Conservation (phyloP, 129 eudicot species). For the Heracleum sosnowskyi region DNA sequence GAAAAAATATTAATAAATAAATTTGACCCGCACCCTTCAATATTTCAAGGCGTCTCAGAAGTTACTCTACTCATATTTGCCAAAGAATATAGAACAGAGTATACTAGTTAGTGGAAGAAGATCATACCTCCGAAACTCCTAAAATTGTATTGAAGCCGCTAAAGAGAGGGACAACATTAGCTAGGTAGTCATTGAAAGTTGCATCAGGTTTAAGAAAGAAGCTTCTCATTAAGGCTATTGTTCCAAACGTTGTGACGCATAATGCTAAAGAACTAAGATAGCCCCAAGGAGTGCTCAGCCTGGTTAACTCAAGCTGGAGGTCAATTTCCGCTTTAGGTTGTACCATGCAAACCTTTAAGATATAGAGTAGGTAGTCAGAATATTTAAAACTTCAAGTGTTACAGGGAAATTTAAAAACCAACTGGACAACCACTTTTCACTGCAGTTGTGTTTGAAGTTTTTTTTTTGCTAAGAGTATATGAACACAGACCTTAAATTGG, state of each 20-base stretch:
- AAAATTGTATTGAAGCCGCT: constrained; percentile 86
- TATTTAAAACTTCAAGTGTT: neutral
- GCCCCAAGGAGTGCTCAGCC: no score
- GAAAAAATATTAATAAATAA: no score
- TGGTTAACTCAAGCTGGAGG: no score
- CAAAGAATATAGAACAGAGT: neutral
- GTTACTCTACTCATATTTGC: no score
- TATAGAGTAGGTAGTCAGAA: neutral
- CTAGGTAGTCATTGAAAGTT: constrained; percentile 73
- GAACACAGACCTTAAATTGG: neutral
- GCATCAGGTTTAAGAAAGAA: no score
- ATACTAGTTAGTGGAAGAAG: neutral
- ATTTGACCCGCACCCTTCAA: no score
- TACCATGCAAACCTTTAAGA: constrained; percentile 77
- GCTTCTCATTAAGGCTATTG: no score
- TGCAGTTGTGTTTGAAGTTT: neutral
- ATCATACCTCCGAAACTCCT: constrained; percentile 89
- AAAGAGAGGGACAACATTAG: constrained; percentile 78
- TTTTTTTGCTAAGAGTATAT: neutral
- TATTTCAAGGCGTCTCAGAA: no score
- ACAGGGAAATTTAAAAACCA: neutral
- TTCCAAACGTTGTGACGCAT: no score
- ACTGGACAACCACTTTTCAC: neutral
- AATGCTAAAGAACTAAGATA: no score
- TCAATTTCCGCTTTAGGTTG: constrained; percentile 94